phyloP scores from a whole-genome alignment of 306 rosid genomes.

The Sicyos baderoa region DNA sequence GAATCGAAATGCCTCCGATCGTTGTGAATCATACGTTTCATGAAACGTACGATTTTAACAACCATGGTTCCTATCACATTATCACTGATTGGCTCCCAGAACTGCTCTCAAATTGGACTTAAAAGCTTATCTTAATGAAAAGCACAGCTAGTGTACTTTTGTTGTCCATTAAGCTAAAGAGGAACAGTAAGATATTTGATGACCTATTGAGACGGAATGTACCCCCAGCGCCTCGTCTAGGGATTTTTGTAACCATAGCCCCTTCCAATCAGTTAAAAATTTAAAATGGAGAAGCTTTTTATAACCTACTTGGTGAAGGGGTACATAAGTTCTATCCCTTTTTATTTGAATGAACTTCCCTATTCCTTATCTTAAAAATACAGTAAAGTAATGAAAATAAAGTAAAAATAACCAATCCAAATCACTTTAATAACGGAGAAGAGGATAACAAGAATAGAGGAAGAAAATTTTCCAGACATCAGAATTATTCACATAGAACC shows the following conservation, averaged over 20 bases:
- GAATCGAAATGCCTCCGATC: too few species aligned
- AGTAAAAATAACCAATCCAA: neutral
- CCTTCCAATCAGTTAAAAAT: neutral
- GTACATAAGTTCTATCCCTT: neutral
- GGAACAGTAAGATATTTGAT: neutral
- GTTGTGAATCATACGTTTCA: too few species aligned
- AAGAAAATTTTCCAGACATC: too few species aligned
- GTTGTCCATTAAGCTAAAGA: neutral
- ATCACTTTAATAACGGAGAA: neutral
- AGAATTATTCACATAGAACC: too few species aligned
- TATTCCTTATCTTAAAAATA: too few species aligned
- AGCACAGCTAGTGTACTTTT: neutral
- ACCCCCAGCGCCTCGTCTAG: neutral
- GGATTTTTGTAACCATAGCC: neutral
- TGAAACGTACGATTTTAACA: too few species aligned
- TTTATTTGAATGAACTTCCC: neutral
- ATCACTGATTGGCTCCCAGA: neutral
- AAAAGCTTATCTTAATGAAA: neutral
- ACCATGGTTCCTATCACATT: too few species aligned
- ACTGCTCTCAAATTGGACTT: neutral
- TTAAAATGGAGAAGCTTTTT: neutral
- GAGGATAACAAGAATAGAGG: too few species aligned
- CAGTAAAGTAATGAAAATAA: neutral
- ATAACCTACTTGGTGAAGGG: neutral
- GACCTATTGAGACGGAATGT: neutral